Percentiles rank a stretch among this genome's conserved stretches.
These are phyloP conservation scores for Taiozyma sp. DNA, from an alignment of 1,139 yeast species.

Conservation along the genomic window DNA sequence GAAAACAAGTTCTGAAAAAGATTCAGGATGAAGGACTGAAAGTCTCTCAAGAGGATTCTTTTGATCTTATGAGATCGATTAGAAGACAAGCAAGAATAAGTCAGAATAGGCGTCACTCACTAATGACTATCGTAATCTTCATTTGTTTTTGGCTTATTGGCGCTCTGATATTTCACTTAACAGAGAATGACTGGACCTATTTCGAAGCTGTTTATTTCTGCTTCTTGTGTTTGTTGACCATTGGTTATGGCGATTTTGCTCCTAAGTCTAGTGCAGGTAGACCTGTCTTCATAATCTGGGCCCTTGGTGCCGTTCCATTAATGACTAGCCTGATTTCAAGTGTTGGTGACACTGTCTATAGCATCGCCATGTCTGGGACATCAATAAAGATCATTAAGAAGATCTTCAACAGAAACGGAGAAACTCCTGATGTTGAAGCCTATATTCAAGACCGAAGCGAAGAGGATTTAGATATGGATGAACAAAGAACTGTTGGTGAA, in stretches of 20 bases:
- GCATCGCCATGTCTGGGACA: conserved; percentile 25
- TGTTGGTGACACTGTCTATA: conserved; percentile 56
- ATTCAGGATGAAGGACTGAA: conserved; percentile 18
- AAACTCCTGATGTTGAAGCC: not conserved
- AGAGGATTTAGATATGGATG: conserved; percentile 11
- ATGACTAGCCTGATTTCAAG: conserved; percentile 80
- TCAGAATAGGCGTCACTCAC: conserved; percentile 32
- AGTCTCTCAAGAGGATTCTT: conserved; percentile 39
- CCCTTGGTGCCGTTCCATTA: conserved; percentile 75
- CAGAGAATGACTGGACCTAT: conserved; percentile 62
- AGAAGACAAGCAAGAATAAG: conserved; percentile 34
- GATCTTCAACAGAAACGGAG: conserved; percentile 4
- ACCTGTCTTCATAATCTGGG: conserved; percentile 75
- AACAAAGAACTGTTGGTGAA: conserved; percentile 17
- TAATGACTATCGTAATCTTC: conserved; percentile 42
- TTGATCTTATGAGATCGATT: conserved; percentile 48
- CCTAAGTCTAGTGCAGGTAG: conserved; percentile 64
- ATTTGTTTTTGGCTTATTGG: conserved; percentile 67
- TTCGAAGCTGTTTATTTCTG: conserved; percentile 70
- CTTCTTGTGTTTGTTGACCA: conserved; percentile 68
- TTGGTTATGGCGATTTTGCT: conserved; percentile 78
- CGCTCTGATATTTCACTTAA: conserved; percentile 51
- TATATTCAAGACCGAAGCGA: not conserved
- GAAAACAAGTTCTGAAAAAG: conserved; percentile 23
- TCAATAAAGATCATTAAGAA: conserved; percentile 5